Base-by-base conservation (phyloP, 345 rosid species). In the Eucalyptus marginata region DNA sequence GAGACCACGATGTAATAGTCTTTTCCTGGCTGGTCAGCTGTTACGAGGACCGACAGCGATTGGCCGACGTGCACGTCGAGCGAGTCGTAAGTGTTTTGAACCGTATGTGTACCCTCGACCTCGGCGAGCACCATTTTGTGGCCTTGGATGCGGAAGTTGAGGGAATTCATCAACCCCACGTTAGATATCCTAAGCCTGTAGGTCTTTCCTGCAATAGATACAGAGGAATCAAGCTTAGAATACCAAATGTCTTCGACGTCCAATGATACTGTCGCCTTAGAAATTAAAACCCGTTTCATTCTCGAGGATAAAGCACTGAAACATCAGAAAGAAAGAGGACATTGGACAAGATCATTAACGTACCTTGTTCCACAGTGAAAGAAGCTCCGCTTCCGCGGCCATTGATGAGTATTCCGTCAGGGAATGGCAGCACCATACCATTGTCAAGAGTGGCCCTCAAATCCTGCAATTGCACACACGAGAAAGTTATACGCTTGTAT, bases 341-440 rank as follows among this genome's bases (percentile, higher is more conserved):
- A 40, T 11, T 20, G 13, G 84, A 40, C 84, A 22, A 40, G 47
- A 76, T 20, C 84, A 3, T 76, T 7, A 20, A 59, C 88, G 47
- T 46, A 96, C 99, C 99, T 94, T 95, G 97, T 85, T 95, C 98
- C 80, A 98, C 97, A 27, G 91, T 97, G 36, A 98, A 90, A 52
- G 90, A 86, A 47, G 94, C 94, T 86, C 99, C 98, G 22, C 84
- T 92, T 27, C 98, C 95, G 2, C 98, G 94, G 7, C 99, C 99
- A 86, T 98, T 98, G 92, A 98, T 96, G 91, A 98, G 97, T 89
- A 98, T 93, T 49, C 97, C 99, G 86, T 96, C 96, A 71, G 99
- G 96, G 81, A 91, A 89, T 31, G 99, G 99, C 36, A 98, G 89
- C 92, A 92, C 94, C 40, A 87, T 93, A 7, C 99, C 99, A 18